Evolutionary conservation across 495 filamentous ascomycete species (phyloP).

Genomic region (Tuber melanosporum): DNA sequence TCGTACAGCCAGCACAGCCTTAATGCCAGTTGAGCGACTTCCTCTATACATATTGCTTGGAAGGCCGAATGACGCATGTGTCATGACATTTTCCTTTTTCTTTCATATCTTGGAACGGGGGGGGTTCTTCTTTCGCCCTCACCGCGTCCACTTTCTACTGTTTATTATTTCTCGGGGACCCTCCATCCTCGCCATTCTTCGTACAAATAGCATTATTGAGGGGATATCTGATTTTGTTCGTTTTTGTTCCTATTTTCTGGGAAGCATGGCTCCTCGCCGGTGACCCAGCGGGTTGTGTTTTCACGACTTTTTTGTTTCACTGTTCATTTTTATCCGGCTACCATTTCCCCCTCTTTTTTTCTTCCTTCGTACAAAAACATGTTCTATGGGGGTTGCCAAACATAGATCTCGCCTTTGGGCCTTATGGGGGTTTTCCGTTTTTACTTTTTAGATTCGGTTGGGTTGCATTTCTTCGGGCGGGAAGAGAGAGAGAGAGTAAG

Average conservation of each 20-base stretch:
- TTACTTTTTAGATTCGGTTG: conserved; percentile 39
- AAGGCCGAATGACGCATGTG: conserved; percentile 36
- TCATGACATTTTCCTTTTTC: conserved; percentile 32
- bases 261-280: conserved; percentile 19
- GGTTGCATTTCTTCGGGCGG: conserved; percentile 31
- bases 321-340: conserved; percentile 31
- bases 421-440: conserved; percentile 25
- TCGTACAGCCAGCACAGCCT: conserved; percentile 33
- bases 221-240: conserved; percentile 12
- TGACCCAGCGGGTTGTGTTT: conserved; percentile 37
- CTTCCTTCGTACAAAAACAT: conserved; percentile 34
- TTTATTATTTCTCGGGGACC: conserved; percentile 22
- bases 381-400: conserved; percentile 34
- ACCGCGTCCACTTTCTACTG: conserved; percentile 21
- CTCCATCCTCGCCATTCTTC: background rate
- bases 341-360: conserved; percentile 22
- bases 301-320: conserved; percentile 26
- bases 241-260: conserved; percentile 17
- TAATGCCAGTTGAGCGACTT: conserved; percentile 24
- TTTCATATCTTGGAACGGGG: conserved; percentile 18
- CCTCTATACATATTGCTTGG: conserved; percentile 37
- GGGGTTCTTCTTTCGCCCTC: conserved; percentile 23
- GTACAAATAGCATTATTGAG: conserved; percentile 5
- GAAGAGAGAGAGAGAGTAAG: conserved; percentile 31
- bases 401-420: conserved; percentile 36